Evolutionary conservation across 2,329 filamentous ascomycete genomes (phyloP).

Genomic region (Neophaeococcomyces aloes): DNA sequence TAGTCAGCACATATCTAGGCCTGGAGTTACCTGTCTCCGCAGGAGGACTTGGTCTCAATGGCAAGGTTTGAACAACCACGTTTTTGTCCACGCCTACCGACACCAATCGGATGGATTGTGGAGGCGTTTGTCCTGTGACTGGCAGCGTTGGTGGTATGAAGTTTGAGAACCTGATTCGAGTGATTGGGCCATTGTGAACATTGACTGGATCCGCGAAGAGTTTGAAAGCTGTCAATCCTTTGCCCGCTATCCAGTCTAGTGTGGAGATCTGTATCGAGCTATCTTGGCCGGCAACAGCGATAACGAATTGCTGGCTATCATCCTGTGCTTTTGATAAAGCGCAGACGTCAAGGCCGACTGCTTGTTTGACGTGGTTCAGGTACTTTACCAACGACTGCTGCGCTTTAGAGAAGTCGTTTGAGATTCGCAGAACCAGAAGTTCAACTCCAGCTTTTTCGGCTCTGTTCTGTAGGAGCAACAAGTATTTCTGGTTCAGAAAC

Average conservation of each 20-base stretch:
- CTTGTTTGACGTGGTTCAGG: constrained; percentile 59
- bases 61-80: constrained; percentile 67
- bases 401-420: constrained; percentile 14
- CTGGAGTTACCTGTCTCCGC: constrained; percentile 33
- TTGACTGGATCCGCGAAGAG: constrained; percentile 43
- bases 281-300: constrained; percentile 72
- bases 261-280: constrained; percentile 69
- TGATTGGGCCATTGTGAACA: constrained; percentile 50
- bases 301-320: constrained; percentile 62
- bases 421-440: constrained; percentile 38
- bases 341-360: constrained; percentile 66
- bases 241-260: constrained; percentile 51
- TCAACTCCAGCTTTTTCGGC: constrained; percentile 46
- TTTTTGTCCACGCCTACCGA: constrained; percentile 73
- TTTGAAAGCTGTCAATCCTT: constrained; percentile 38
- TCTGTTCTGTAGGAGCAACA: constrained; percentile 48
- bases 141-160: constrained; percentile 43
- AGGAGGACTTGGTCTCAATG: constrained; percentile 44
- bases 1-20: constrained; percentile 59
- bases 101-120: constrained; percentile 63
- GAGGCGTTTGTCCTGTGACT: constrained; percentile 37
- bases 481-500: constrained; percentile 35
- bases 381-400: constrained; percentile 42
- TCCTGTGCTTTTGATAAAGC: constrained; percentile 51
- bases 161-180: constrained; percentile 41